phyloP scores from a whole-genome alignment of 164 flowering plant species.

The Vitis rupestris region DNA sequence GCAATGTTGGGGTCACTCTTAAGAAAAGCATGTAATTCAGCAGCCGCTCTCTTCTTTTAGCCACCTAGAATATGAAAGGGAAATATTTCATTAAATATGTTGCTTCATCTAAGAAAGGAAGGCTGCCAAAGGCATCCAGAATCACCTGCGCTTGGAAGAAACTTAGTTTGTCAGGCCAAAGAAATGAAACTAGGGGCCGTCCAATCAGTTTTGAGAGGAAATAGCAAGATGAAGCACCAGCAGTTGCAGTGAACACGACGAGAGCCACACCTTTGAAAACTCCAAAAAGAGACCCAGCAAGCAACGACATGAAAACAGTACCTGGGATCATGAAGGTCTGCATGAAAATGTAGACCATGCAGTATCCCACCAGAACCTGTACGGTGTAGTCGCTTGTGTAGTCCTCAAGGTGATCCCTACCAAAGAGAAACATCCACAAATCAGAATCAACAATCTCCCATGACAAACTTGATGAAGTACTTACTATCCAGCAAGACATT shows the following conservation, averaged over 20 bases:
- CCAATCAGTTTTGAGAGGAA: constrained; percentile 87
- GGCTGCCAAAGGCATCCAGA: not conserved
- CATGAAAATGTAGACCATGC: constrained; percentile 87
- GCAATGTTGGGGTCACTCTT: constrained; percentile 92
- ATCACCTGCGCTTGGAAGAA: constrained; percentile 88
- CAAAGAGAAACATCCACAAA: constrained; percentile 6
- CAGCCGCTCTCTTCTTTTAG: constrained; percentile 64
- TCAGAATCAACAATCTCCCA: not conserved
- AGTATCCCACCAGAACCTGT: constrained; percentile 85
- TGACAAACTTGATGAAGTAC: not conserved
- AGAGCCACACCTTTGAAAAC: constrained; percentile 81
- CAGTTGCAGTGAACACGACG: constrained; percentile 89
- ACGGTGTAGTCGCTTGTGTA: constrained; percentile 90
- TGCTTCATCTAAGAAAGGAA: not conserved
- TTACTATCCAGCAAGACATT: too few relatives aligned
- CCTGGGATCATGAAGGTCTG: constrained; percentile 99
- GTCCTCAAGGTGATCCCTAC: constrained; percentile 79
- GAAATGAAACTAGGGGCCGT: constrained; percentile 66
- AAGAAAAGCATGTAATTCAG: constrained; percentile 96
- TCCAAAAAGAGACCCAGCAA: constrained; percentile 96
- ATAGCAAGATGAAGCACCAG: constrained; percentile 97
- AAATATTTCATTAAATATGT: not conserved
- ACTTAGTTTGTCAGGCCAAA: constrained; percentile 88
- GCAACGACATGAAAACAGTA: constrained; percentile 92
- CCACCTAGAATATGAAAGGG: constrained; percentile 52